Base-by-base conservation (phyloP, 2,329 filamentous ascomycete genomes). In the Metarhizium robertsii region DNA sequence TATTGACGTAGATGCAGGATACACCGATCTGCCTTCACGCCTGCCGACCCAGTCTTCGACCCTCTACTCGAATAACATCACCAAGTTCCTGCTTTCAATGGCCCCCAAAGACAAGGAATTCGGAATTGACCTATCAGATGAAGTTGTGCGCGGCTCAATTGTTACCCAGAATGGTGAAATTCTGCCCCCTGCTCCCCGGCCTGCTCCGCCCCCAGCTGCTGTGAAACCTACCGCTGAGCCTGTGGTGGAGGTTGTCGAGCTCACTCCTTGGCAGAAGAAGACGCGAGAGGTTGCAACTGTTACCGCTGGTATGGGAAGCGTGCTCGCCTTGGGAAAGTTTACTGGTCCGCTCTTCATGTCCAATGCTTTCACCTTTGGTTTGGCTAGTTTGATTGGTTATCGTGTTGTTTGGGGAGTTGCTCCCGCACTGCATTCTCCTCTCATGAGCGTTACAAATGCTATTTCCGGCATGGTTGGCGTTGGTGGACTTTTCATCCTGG, bases 371-470 rank as follows among this genome's bases (percentile, higher is more conserved):
- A 92, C 88, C 0, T 94, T 94, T 69, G 85, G 86, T 16, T 75
- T 96, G 49, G 89, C 91, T 50, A 88, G 89, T 63, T 74, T 96
- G 32, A 90, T 95, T 60, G 91, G 90, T 7, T 95, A 96, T 66
- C 83, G 90, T 51, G 89, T 89, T 6, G 88, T 95, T 29, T 95
- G 90, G 90, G 90, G 90, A 53, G 90, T 95, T 13, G 75, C 78
- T 0, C 90, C 90, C 7, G 89, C 90, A 40, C 77, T 96, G 5
- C 91, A 95, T 69, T 92, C 88, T 2, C 91, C 90, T 1, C 74
- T 96, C 5, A 95, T 96, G 91, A 92, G 87, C 62, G 90, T 95
- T 40, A 95, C 91, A 7, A 95, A 96, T 67, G 91, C 91, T 32
- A 95, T 95, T 62, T 94, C 89, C 36, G 90, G 87, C 70, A 90